phyloP scores from a whole-genome alignment of 192 early-diverging fungal species.

The Coemansia sp. region DNA sequence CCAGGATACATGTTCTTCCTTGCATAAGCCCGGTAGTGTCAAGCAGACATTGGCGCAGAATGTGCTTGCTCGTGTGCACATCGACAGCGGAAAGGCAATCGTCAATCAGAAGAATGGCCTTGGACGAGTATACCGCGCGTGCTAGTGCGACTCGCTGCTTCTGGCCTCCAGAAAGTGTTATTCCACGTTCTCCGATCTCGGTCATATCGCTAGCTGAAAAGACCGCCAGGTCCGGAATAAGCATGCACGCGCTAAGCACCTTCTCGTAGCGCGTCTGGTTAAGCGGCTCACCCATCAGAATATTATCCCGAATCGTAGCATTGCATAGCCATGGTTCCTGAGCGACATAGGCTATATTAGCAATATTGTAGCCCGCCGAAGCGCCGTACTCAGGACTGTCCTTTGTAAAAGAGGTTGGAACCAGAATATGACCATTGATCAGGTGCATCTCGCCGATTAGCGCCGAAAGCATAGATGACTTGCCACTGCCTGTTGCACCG shows the following conservation, averaged over 20 bases:
- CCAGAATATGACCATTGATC: background rate
- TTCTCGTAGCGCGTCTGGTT: slow-evolving; percentile 1
- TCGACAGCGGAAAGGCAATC: slow-evolving; percentile 71
- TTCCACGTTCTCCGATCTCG: too few species aligned
- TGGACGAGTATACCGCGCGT: slow-evolving; percentile 71
- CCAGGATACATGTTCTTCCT: too few species aligned
- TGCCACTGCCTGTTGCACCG: too few species aligned
- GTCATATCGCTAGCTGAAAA: slow-evolving; percentile 56
- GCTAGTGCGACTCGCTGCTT: slow-evolving; percentile 49
- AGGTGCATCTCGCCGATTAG: background rate
- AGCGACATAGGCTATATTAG: background rate
- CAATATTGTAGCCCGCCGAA: too few species aligned
- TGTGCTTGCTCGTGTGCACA: slow-evolving; percentile 67
- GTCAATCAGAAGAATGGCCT: slow-evolving; percentile 73
- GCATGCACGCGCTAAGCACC: background rate
- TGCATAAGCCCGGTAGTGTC: too few species aligned
- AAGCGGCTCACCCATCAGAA: slow-evolving; percentile 11
- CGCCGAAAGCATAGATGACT: too few species aligned
- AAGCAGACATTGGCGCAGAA: slow-evolving; percentile 21
- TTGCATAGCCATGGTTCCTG: background rate
- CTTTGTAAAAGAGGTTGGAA: background rate
- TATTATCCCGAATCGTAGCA: too few species aligned
- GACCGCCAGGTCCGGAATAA: background rate
- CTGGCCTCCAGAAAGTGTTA: too few species aligned
- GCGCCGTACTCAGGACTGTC: too few species aligned